Conservation (phyloP, 192 early-diverging fungal species). For the Fimicolochytrium jonesii region DNA sequence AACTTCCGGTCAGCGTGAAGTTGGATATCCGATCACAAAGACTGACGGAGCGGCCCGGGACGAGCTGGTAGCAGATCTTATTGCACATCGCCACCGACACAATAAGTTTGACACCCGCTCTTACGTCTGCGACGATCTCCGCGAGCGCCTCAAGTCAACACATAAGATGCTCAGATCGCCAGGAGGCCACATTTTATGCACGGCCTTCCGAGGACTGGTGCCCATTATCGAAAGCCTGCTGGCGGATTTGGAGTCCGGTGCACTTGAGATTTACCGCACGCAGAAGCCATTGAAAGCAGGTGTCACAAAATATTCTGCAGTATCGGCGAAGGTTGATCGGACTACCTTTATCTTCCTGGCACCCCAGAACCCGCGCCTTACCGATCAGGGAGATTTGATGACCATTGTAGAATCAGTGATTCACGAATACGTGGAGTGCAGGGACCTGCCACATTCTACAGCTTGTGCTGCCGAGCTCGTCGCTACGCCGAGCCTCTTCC, state of each 20-base stretch:
- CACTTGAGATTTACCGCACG: background rate
- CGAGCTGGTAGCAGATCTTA: background rate
- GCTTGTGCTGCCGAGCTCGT: constrained; percentile 29
- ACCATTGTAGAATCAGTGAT: constrained; percentile 12
- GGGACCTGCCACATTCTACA: constrained; percentile 20
- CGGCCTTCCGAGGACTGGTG: background rate
- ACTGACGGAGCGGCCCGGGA: background rate
- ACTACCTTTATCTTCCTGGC: constrained; percentile 10
- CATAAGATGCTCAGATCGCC: background rate
- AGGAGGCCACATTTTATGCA: constrained; percentile 2
- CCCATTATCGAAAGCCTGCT: background rate
- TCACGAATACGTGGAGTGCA: constrained; percentile 25
- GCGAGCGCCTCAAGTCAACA: background rate
- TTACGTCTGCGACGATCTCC: background rate
- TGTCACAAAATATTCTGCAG: constrained; percentile 5
- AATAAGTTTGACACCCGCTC: background rate
- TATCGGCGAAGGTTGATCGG: constrained; percentile 1
- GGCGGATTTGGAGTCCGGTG: background rate
- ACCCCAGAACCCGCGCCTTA: background rate
- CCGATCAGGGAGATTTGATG: constrained; percentile 1
- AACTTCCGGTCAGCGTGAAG: constrained; percentile 31
- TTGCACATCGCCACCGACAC: background rate
- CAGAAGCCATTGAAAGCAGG: background rate
- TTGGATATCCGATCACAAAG: constrained; percentile 16
- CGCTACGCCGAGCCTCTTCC: too few species aligned